phyloP scores from a whole-genome alignment of 2,329 filamentous ascomycete genomes.

The Acephala macrosclerotiorum region DNA sequence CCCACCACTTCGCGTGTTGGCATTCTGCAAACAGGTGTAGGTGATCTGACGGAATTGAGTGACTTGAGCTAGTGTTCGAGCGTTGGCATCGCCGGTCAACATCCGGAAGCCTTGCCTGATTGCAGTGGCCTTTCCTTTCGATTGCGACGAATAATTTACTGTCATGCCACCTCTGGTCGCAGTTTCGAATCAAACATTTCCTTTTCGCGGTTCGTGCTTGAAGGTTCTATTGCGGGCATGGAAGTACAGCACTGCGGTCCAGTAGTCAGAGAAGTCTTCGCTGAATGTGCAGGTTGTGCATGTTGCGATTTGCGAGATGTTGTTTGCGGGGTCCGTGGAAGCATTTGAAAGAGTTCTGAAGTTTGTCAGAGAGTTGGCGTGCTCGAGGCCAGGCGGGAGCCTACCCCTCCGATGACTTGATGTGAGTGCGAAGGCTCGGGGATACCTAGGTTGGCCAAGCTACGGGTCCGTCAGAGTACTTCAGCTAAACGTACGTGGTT shows the following conservation, averaged over 20 bases:
- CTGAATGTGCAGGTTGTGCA: conserved; percentile 46
- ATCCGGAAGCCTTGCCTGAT: conserved; percentile 54
- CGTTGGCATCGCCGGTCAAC: conserved; percentile 50
- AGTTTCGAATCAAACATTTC: conserved; percentile 45
- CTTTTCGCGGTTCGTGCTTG: conserved; percentile 43
- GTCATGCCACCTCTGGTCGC: conserved; percentile 47
- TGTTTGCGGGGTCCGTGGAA: conserved; percentile 45
- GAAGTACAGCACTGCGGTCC: conserved; percentile 45
- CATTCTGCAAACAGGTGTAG: conserved; percentile 51
- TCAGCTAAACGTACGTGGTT: too few species aligned
- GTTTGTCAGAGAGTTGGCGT: conserved; percentile 5
- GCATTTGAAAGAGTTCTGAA: conserved; percentile 49
- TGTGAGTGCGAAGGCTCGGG: conserved; percentile 29
- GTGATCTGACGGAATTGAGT: conserved; percentile 52
- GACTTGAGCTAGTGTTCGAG: conserved; percentile 45
- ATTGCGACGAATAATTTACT: conserved; percentile 46
- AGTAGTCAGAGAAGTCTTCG: conserved; percentile 48
- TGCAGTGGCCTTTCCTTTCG: conserved; percentile 48
- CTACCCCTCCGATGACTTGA: conserved; percentile 33
- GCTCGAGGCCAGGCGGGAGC: neutral
- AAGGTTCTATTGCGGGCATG: conserved; percentile 42
- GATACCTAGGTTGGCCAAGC: conserved; percentile 27
- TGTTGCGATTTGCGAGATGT: conserved; percentile 39
- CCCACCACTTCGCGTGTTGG: conserved; percentile 48
- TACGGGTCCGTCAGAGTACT: too few species aligned